phyloP scores from a whole-genome alignment of 2,329 filamentous ascomycete genomes.

The Blastomyces percursus region DNA sequence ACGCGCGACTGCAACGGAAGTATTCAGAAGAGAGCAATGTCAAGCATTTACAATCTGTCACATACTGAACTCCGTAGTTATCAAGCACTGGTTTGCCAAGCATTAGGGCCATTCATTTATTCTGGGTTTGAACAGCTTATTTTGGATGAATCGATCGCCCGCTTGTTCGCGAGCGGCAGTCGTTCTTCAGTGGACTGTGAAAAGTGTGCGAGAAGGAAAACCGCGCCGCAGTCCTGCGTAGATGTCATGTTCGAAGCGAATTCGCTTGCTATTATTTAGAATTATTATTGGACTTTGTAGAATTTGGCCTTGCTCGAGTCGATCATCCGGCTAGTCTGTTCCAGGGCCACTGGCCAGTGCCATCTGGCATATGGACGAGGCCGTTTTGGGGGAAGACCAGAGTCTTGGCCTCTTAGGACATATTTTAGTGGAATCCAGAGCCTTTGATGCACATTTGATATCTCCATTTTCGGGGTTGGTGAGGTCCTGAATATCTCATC shows the following conservation, averaged over 20 bases:
- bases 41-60: neutral
- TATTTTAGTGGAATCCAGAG: neutral
- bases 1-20: neutral
- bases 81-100: neutral
- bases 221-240: too few relatives aligned
- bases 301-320: neutral
- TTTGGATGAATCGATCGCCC: neutral
- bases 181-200: neutral
- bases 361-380: neutral
- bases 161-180: neutral
- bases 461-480: neutral
- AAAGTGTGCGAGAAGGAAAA: too few relatives aligned
- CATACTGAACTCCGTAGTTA: neutral
- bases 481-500: slow-evolving; percentile 1
- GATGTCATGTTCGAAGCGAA: neutral
- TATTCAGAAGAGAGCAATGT: neutral
- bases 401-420: neutral
- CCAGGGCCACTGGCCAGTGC: neutral
- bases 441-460: neutral
- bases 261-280: neutral
- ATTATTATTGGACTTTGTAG: neutral
- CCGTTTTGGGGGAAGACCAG: neutral
- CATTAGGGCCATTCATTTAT: neutral
- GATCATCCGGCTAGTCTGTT: neutral
- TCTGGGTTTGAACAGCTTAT: neutral